phyloP scores from a whole-genome alignment of 331 rosid species.

The Cydonia oblonga region DNA sequence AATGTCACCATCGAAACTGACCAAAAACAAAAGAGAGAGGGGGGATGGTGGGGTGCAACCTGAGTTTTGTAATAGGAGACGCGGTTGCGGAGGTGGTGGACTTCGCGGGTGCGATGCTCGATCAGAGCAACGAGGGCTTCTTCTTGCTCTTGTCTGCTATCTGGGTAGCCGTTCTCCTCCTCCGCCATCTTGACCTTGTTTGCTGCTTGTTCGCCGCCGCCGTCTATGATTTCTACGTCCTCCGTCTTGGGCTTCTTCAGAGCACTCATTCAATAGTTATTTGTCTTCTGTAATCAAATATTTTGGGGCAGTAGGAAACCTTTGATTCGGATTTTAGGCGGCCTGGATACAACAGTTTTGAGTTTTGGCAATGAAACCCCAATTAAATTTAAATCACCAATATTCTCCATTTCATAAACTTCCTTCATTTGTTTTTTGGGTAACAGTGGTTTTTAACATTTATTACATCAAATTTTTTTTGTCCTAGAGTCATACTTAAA shows the following conservation, averaged over 20 bases:
- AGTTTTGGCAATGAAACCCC: neutral
- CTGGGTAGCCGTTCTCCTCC: slow-evolving; percentile 2
- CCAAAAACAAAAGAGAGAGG: neutral
- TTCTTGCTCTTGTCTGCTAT: slow-evolving; percentile 54
- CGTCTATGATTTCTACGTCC: neutral
- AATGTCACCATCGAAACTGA: neutral
- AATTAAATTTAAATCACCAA: too few relatives aligned
- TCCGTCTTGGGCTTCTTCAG: neutral
- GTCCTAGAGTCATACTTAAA: too few relatives aligned
- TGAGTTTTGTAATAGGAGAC: slow-evolving; percentile 57
- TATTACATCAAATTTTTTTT: too few relatives aligned
- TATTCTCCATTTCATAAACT: too few relatives aligned
- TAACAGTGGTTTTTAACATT: too few relatives aligned
- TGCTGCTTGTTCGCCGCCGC: neutral
- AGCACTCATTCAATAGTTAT: neutral
- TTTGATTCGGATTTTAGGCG: too few relatives aligned
- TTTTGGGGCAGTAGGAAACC: neutral
- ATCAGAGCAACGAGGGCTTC: slow-evolving; percentile 84
- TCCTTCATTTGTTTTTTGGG: too few relatives aligned
- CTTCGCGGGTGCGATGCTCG: slow-evolving; percentile 79
- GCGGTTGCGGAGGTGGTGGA: slow-evolving; percentile 46
- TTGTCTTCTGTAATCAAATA: neutral
- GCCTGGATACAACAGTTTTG: too few relatives aligned
- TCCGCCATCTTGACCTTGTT: neutral
- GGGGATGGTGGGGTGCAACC: slow-evolving; percentile 25